Evolutionary conservation across 169 alveolate species (phyloP), one percentile per base, ranked within the genome.

Genomic region (Blepharisma undulans): DNA sequence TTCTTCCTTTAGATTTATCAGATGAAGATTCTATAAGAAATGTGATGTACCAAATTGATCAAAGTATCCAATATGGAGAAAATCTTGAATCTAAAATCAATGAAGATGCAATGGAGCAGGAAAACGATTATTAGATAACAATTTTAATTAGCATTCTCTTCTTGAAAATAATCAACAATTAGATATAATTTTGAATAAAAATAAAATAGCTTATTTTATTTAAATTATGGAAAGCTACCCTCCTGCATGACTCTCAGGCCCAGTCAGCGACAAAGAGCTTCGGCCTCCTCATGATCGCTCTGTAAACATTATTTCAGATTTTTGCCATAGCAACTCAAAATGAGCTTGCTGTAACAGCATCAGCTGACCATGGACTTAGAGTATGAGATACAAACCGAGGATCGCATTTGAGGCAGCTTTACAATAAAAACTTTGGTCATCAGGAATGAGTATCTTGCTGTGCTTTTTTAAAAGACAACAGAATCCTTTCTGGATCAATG

Each of bases 401-500:
- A 21, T 91, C 90, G 27, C 94, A 94, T 72, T 80, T 92, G 59
- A 76, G 96, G 72, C 93, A 94, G 76, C 91, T 96, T 12, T 96
- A 88, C 79, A 89, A 93, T 7, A 96, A 96, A 82, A 81, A 93
- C 92, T 96, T 93, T 76, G 98, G 98, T 30, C 98, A 96, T 90
- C 33, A 92, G 19, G 98, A 96, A 84, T 96, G 98, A 96, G 98
- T 96, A 21, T 93, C 98, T 7, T 84, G 96, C 27, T 93, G 95
- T 82, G 92, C 93, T 61, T 91, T 94, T 72, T 84, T 93, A 7
- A 76, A 91, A 27, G 96, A 95, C 80, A 92, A 96, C 4, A 81
- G 95, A 81, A 95, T 96, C 19, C 92, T 93, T 19, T 88, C 95
- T 80, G 98, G 96, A 30, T 97, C 96, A 25, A 96, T 96, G 98